These are phyloP conservation scores for Terana coerulea DNA, from an alignment of 768 basidiomycete genomes.

Conservation along the genomic window DNA sequence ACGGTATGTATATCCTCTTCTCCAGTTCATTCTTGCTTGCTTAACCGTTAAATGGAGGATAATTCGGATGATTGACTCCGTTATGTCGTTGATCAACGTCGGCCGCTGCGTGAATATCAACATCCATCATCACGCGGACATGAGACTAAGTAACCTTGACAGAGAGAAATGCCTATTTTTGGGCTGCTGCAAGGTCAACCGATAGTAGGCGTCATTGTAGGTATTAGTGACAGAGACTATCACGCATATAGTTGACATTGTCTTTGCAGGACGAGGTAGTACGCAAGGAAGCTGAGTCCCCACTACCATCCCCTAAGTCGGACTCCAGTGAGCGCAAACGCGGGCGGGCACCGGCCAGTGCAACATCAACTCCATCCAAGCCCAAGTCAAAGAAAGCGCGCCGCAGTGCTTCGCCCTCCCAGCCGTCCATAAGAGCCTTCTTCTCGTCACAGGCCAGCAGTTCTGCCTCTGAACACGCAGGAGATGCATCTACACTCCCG, in stretches of 20 bases:
- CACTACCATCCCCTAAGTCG: background rate
- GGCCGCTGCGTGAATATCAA: constrained; percentile 47
- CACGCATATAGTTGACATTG: background rate
- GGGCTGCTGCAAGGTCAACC: constrained; percentile 63
- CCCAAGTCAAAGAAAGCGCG: constrained; percentile 28
- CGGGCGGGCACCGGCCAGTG: constrained; percentile 16
- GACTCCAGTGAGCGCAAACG: constrained; percentile 7
- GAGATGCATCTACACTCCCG: background rate
- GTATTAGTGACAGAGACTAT: constrained; percentile 12
- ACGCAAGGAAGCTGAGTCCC: constrained; percentile 17
- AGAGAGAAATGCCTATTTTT: constrained; percentile 87
- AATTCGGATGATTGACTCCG: constrained; percentile 63
- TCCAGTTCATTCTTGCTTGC: too few relatives aligned
- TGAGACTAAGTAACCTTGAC: background rate
- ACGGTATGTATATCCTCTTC: constrained; percentile 37
- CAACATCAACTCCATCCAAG: constrained; percentile 20
- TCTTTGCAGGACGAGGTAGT: constrained; percentile 51
- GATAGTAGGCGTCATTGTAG: constrained; percentile 73
- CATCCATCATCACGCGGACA: background rate
- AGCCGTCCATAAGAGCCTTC: constrained; percentile 20
- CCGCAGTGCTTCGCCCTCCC: constrained; percentile 16
- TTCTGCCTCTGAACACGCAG: background rate
- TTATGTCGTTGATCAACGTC: constrained; percentile 46
- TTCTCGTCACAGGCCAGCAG: constrained; percentile 11
- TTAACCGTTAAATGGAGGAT: constrained; percentile 54